A percentile compares a stretch with the other conserved stretches of the same genome.
phyloP scores from a whole-genome alignment of 345 rosid genomes.

The Rhodomyrtus tomentosa region DNA sequence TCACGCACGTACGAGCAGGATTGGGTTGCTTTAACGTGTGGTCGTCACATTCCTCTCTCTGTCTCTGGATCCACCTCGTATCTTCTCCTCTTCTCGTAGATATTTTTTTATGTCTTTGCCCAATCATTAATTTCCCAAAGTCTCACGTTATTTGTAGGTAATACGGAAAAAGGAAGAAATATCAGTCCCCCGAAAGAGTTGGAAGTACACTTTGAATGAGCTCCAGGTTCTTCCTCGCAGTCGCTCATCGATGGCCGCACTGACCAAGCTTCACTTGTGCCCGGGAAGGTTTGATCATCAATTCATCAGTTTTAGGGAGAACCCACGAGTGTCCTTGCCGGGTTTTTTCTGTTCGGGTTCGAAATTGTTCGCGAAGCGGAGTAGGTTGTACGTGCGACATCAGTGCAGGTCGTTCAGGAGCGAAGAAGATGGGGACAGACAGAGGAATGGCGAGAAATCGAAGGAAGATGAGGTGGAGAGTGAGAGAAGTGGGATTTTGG shows the following conservation, averaged over 20 bases:
- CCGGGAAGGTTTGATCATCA: slow-evolving; percentile 29
- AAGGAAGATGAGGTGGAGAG: slow-evolving; percentile 21
- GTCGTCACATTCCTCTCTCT: slow-evolving; percentile 49
- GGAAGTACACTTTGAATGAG: slow-evolving; percentile 12
- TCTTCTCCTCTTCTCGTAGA: neutral
- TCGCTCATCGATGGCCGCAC: slow-evolving; percentile 27
- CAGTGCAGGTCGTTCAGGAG: slow-evolving; percentile 37
- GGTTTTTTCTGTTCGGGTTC: slow-evolving; percentile 16
- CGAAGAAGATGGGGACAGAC: slow-evolving; percentile 35
- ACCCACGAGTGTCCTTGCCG: slow-evolving; percentile 8
- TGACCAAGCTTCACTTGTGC: slow-evolving; percentile 41
- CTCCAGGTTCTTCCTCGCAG: neutral
- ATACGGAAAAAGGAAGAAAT: neutral
- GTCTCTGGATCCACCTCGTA: neutral
- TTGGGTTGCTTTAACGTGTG: slow-evolving; percentile 82
- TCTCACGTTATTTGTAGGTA: neutral
- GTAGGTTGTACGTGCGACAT: slow-evolving; percentile 12
- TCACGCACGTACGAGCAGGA: slow-evolving; percentile 16
- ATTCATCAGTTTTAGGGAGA: slow-evolving; percentile 13
- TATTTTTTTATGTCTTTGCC: neutral
- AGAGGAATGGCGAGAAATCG: slow-evolving; percentile 13
- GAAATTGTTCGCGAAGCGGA: slow-evolving; percentile 2
- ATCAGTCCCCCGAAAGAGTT: neutral
- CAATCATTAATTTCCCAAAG: neutral
- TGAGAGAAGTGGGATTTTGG: slow-evolving; percentile 27